Evolutionary conservation across 371 early-diverging fungal species (phyloP).

Genomic region (Mucor velutinosus): DNA sequence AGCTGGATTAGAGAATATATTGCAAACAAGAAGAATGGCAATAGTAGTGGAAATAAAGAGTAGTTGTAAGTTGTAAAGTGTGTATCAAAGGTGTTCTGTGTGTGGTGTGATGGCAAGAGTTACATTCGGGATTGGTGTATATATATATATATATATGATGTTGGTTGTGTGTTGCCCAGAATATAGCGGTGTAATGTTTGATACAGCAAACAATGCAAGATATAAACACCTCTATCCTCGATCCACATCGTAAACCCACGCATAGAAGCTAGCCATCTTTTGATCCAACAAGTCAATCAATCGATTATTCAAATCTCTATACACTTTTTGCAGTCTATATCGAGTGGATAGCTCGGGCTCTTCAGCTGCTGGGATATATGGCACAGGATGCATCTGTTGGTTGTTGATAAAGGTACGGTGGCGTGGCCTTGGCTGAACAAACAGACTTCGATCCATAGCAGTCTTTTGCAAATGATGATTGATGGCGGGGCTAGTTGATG

Average conservation of each 20-base stretch:
- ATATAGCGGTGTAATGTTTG: not conserved
- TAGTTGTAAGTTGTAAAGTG: not conserved
- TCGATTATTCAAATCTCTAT: conserved; percentile 47
- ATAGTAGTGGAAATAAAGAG: conserved; percentile 2
- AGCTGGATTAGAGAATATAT: conserved; percentile 63
- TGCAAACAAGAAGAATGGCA: conserved; percentile 17
- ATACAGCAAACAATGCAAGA: too few relatives aligned
- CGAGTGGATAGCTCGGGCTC: conserved; percentile 41
- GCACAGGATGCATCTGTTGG: not conserved
- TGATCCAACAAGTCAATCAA: conserved; percentile 51
- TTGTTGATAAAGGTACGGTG: conserved; percentile 13
- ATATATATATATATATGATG: not conserved
- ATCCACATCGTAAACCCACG: conserved; percentile 60
- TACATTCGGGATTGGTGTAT: not conserved
- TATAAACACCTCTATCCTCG: not conserved
- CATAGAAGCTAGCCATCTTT: conserved; percentile 38
- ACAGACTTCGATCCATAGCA: not conserved
- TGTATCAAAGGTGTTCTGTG: not conserved
- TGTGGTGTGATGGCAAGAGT: not conserved
- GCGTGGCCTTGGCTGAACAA: conserved; percentile 9
- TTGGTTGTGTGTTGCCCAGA: not conserved
- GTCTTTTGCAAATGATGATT: not conserved
- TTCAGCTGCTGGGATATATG: not conserved
- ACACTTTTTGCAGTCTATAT: conserved; percentile 55
- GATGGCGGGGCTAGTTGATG: not conserved